A percentile compares a stretch with the other conserved stretches of the same genome.
These are phyloP conservation scores for Paecilomyces fulvus DNA, from an alignment of 2,329 filamentous ascomycete species.

Conservation along the genomic window DNA sequence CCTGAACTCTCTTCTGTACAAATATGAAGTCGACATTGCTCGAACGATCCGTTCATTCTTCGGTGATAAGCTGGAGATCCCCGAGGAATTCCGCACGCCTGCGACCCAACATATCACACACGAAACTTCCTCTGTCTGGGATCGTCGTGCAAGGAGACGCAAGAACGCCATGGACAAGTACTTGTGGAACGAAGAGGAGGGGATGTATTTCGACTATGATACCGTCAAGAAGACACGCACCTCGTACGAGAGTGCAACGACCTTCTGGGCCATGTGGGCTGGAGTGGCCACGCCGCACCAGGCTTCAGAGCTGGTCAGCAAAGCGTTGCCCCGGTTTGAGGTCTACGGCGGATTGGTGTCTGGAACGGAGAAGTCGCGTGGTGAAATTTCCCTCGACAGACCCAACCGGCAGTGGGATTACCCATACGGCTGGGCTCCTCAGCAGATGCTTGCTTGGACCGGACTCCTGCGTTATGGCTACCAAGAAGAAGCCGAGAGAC, in stretches of 20 bases:
- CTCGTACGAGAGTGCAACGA: conserved; percentile 83
- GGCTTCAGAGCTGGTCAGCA: conserved; percentile 71
- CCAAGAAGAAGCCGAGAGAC: conserved; percentile 74
- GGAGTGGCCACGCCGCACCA: conserved; percentile 78
- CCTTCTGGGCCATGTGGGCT: conserved; percentile 96
- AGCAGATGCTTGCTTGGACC: conserved; percentile 97
- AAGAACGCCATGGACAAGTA: conserved; percentile 85
- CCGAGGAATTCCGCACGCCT: conserved; percentile 68
- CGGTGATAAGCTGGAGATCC: conserved; percentile 71
- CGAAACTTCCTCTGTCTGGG: conserved; percentile 82
- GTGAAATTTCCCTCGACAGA: conserved; percentile 65
- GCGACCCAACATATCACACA: conserved; percentile 57
- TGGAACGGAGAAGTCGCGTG: conserved; percentile 82
- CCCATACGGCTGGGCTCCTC: conserved; percentile 95
- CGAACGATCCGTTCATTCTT: conserved; percentile 78
- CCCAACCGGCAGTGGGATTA: conserved; percentile 98
- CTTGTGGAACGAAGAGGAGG: conserved; percentile 82
- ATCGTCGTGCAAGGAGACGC: conserved; percentile 74
- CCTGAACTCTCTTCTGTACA: conserved; percentile 89
- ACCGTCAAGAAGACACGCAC: conserved; percentile 72
- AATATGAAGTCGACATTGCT: conserved; percentile 92
- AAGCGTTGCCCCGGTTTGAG: conserved; percentile 80
- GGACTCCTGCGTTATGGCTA: conserved; percentile 88
- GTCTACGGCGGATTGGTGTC: conserved; percentile 79
- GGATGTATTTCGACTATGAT: conserved; percentile 98